Percentiles rank a stretch among this genome's conserved stretches.
Evolutionary conservation across 1,284 basidiomycete genomes (phyloP).

Genomic region (Malassezia dermatis): DNA sequence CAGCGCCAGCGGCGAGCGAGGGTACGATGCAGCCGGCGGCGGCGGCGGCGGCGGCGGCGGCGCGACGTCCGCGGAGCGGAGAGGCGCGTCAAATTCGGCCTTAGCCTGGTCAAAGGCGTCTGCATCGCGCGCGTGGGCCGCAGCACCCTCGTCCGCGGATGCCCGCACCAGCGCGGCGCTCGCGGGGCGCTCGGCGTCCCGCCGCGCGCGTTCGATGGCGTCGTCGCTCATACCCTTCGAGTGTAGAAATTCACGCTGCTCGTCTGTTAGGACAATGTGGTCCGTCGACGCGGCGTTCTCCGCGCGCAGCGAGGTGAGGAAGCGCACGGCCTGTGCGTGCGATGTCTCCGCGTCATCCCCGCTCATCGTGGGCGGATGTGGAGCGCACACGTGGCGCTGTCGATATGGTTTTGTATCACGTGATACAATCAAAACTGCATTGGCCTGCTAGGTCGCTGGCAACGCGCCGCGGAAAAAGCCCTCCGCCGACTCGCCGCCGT

Average conservation of each 20-base stretch:
- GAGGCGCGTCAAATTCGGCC: conserved; percentile 32
- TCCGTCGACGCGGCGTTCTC: conserved; percentile 18
- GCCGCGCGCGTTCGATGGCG: conserved; percentile 29
- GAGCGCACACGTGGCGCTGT: not conserved
- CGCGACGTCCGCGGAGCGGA: not conserved
- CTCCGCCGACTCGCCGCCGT: not conserved
- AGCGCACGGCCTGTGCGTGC: conserved; percentile 42
- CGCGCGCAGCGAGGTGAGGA: conserved; percentile 32
- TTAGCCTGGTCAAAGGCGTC: conserved; percentile 23
- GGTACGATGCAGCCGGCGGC: conserved; percentile 29
- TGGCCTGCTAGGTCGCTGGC: conserved; percentile 3
- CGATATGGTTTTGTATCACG: not conserved
- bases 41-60: conserved; percentile 8
- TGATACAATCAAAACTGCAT: conserved; percentile 15
- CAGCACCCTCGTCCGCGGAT: not conserved
- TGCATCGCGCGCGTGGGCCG: not conserved
- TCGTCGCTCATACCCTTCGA: conserved; percentile 37
- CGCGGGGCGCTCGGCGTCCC: conserved; percentile 30
- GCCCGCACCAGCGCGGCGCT: not conserved
- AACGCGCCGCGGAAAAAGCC: conserved; percentile 3
- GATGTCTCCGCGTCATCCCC: not conserved
- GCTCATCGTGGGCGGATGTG: conserved; percentile 5
- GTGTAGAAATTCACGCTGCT: conserved; percentile 30
- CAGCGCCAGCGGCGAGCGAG: conserved; percentile 35
- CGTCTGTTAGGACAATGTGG: conserved; percentile 5